A percentile compares a stretch with the other conserved stretches of the same genome.
These are phyloP conservation scores for Astragalus membranaceus DNA, from an alignment of 306 rosid species.

Conservation along the genomic window DNA sequence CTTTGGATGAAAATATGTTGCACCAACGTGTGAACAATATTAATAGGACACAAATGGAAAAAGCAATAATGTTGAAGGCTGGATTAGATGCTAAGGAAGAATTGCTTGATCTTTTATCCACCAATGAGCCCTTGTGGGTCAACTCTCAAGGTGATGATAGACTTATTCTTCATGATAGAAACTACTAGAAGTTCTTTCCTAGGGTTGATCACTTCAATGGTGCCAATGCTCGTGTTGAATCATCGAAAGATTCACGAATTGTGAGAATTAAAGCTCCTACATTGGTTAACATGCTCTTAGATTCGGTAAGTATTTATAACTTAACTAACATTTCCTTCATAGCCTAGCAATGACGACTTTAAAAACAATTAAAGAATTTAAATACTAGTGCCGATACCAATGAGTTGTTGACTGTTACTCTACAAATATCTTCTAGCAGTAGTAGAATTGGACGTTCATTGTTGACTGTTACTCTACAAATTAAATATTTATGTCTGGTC, in stretches of 20 bases:
- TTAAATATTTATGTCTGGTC: background rate
- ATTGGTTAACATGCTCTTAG: slow-evolving; percentile 42
- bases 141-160: slow-evolving; percentile 22
- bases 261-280: slow-evolving; percentile 30
- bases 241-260: slow-evolving; percentile 51
- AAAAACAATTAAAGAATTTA: too few relatives aligned
- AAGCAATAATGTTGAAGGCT: slow-evolving; percentile 24
- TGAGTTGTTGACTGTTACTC: too few relatives aligned
- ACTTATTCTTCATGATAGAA: slow-evolving; percentile 29
- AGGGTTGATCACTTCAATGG: slow-evolving; percentile 25
- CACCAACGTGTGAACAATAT: background rate
- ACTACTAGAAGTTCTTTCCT: slow-evolving; percentile 35
- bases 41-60: slow-evolving; percentile 31
- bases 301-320: slow-evolving; percentile 32
- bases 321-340: background rate
- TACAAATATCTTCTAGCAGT: too few relatives aligned
- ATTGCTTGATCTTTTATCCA: slow-evolving; percentile 26
- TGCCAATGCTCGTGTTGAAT: slow-evolving; percentile 29
- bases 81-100: slow-evolving; percentile 43
- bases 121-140: slow-evolving; percentile 55
- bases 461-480: background rate
- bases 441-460: too few relatives aligned
- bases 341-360: too few relatives aligned
- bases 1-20: background rate
- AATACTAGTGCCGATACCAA: too few relatives aligned